A percentile compares a stretch with the other conserved stretches of the same genome.
These are phyloP conservation scores for Metschnikowia gelsemii DNA, from an alignment of 805 yeast species.

Conservation along the genomic window DNA sequence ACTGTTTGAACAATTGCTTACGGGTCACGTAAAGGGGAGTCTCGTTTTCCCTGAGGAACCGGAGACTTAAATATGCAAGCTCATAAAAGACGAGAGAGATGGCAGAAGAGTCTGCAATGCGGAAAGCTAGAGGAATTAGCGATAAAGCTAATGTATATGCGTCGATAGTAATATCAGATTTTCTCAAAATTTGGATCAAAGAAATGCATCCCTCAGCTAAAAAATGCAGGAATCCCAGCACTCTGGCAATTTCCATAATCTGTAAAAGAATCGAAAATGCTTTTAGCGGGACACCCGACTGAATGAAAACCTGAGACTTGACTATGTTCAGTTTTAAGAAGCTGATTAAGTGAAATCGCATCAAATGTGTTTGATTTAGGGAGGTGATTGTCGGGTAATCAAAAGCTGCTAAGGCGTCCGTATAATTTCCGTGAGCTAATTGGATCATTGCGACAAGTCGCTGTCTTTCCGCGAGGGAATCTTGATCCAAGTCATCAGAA, in stretches of 20 bases:
- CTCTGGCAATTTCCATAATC: constrained; percentile 48
- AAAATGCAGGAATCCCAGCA: constrained; percentile 45
- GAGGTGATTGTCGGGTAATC: neutral
- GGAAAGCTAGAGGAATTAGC: constrained; percentile 46
- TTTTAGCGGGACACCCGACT: constrained; percentile 46
- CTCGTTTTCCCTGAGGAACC: constrained; percentile 8
- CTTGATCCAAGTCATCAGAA: constrained; percentile 12
- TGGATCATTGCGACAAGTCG: constrained; percentile 11
- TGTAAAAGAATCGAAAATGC: constrained; percentile 51
- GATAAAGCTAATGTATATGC: constrained; percentile 40
- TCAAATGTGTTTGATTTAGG: neutral
- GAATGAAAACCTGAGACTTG: constrained; percentile 44
- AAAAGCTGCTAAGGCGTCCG: constrained; percentile 1
- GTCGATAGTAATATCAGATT: constrained; percentile 44
- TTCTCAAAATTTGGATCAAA: constrained; percentile 45
- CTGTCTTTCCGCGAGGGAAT: constrained; percentile 6
- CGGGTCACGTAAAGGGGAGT: constrained; percentile 1
- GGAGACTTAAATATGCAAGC: constrained; percentile 28
- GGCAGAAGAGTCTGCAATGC: constrained; percentile 38
- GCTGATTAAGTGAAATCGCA: constrained; percentile 21
- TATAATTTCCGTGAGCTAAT: constrained; percentile 15
- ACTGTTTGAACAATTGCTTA: constrained; percentile 26
- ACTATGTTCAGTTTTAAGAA: constrained; percentile 47
- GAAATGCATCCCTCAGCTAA: constrained; percentile 48
- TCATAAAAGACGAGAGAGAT: constrained; percentile 38